Conservation (phyloP, 345 rosid genomes). For the Acer saccharum region DNA sequence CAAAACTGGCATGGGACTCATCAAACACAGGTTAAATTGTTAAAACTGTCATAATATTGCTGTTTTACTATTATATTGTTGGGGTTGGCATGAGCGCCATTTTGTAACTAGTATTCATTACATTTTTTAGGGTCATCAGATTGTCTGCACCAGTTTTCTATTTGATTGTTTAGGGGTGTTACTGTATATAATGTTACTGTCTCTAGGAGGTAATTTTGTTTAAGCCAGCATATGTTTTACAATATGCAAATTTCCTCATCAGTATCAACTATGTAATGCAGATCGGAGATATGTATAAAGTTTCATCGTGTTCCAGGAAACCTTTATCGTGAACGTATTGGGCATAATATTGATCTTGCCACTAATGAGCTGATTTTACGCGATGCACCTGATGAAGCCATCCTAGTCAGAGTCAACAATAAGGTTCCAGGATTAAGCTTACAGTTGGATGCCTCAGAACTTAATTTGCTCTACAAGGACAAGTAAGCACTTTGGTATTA, state of each 20-base stretch:
- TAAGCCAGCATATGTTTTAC: neutral
- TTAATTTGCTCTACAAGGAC: slow-evolving; percentile 76
- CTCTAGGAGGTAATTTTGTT: neutral
- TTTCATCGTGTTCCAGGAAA: slow-evolving; percentile 73
- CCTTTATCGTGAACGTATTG: slow-evolving; percentile 57
- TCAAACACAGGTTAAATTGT: slow-evolving; percentile 58
- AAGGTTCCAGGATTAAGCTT: slow-evolving; percentile 75
- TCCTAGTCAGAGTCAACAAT: slow-evolving; percentile 69
- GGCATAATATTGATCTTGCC: slow-evolving; percentile 49
- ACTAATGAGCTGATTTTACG: slow-evolving; percentile 69
- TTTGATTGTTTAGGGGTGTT: too few relatives aligned
- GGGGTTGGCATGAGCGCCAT: too few relatives aligned
- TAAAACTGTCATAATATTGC: neutral
- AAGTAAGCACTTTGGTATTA: slow-evolving; percentile 33
- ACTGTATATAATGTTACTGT: neutral
- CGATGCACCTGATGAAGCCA: slow-evolving; percentile 71
- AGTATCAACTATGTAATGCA: slow-evolving; percentile 29
- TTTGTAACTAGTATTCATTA: neutral
- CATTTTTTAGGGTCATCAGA: neutral
- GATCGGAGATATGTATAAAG: slow-evolving; percentile 73
- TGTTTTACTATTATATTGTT: neutral
- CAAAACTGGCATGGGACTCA: slow-evolving; percentile 72
- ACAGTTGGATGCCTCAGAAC: slow-evolving; percentile 78
- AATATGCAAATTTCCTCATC: slow-evolving; percentile 9
- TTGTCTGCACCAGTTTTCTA: slow-evolving; percentile 3